Conservation (phyloP, 805 yeast genomes). For the Metschnikowia vanudenii region DNA sequence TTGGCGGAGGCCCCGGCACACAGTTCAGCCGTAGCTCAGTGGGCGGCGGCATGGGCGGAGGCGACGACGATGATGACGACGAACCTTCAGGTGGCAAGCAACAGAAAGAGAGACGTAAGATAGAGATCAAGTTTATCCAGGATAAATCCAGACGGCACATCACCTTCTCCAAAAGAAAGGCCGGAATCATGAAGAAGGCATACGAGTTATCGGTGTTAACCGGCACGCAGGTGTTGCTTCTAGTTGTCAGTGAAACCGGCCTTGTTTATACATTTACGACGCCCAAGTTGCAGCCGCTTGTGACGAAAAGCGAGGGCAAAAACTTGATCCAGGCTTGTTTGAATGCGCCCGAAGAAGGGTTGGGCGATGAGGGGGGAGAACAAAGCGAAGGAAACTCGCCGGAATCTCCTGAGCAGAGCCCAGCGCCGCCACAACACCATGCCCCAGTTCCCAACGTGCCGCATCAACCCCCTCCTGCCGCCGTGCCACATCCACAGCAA, state of each 20-base stretch:
- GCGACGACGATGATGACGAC: conserved; percentile 55
- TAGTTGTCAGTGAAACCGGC: conserved; percentile 98
- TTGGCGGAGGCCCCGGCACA: conserved; percentile 24
- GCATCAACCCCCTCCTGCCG: conserved; percentile 30
- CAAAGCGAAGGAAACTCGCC: conserved; percentile 49
- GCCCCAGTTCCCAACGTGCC: conserved; percentile 22
- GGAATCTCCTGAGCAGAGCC: conserved; percentile 41
- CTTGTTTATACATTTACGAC: conserved; percentile 97
- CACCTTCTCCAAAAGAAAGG: conserved; percentile 96
- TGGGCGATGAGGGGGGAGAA: conserved; percentile 60
- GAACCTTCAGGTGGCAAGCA: conserved; percentile 46
- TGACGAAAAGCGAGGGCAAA: conserved; percentile 96
- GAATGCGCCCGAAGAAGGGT: conserved; percentile 90
- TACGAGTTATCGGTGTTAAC: conserved; percentile 94
- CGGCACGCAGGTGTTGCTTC: conserved; percentile 91
- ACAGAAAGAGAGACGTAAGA: conserved; percentile 72
- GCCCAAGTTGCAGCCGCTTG: conserved; percentile 97
- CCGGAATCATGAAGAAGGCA: conserved; percentile 99
- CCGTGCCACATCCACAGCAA: conserved; percentile 23
- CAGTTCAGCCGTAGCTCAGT: conserved; percentile 24
- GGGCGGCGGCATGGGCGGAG: conserved; percentile 22
- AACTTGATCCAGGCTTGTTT: conserved; percentile 94
- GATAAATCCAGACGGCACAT: conserved; percentile 98
- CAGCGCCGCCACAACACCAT: conserved; percentile 30
- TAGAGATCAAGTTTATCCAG: conserved; percentile 95